Percentiles rank a stretch among this genome's conserved stretches.
Conservation (phyloP, 306 rosid species). For the Hylodesmum podocarpum region DNA sequence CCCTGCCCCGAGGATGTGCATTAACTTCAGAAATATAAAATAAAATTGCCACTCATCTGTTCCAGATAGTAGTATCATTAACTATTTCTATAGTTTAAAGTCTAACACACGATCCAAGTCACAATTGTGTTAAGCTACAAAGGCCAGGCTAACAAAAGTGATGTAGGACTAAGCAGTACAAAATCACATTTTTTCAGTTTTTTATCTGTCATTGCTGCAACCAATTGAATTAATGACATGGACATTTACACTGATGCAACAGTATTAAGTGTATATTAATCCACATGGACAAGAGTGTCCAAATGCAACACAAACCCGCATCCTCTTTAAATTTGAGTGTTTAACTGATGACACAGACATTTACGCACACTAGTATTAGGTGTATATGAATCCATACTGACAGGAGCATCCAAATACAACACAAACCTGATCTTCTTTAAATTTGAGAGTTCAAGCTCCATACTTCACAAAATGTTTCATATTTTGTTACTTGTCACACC, state of each 20-base stretch:
- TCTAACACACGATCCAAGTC: background rate
- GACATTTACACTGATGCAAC: background rate
- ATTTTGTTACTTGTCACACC: background rate
- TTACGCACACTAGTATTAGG: too few relatives aligned
- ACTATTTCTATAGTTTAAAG: background rate
- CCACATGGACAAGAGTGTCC: background rate
- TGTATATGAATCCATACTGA: too few relatives aligned
- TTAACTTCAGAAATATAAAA: background rate
- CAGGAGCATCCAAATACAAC: too few relatives aligned
- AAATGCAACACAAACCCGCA: background rate
- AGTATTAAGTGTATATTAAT: background rate
- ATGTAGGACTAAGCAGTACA: background rate
- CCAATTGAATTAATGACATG: background rate
- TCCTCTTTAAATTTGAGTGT: background rate
- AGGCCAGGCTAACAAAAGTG: background rate
- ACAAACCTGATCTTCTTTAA: too few relatives aligned
- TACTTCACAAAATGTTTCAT: background rate
- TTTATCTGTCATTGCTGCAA: background rate
- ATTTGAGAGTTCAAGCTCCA: background rate
- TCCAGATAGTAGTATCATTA: background rate
- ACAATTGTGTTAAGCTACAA: background rate
- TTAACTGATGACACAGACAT: too few relatives aligned
- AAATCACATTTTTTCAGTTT: background rate
- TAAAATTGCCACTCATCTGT: background rate
- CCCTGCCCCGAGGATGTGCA: background rate